phyloP scores from a whole-genome alignment of 164 flowering plant genomes.

The Cinnamomum chago region DNA sequence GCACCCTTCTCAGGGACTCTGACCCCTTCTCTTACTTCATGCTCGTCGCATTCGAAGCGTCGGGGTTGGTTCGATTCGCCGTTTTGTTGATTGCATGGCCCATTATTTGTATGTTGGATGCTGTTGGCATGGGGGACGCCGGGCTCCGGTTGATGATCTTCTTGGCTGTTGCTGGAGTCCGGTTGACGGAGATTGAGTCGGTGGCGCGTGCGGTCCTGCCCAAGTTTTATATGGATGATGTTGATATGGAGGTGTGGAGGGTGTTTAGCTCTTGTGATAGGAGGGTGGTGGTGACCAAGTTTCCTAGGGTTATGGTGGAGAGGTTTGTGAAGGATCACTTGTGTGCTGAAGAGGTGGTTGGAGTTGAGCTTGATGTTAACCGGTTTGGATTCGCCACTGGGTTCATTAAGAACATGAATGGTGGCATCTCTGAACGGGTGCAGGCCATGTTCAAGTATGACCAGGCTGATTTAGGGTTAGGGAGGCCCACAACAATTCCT shows the following conservation, averaged over 20 bases:
- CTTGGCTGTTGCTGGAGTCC: slow-evolving; percentile 58
- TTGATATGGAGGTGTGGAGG: slow-evolving; percentile 73
- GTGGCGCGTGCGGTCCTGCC: slow-evolving; percentile 93
- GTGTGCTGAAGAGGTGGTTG: slow-evolving; percentile 66
- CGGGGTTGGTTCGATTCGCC: slow-evolving; percentile 70
- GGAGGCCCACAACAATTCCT: slow-evolving; percentile 21
- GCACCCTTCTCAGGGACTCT: slow-evolving; percentile 50
- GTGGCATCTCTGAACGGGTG: slow-evolving; percentile 24
- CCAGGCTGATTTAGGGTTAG: slow-evolving; percentile 48
- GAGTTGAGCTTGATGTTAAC: slow-evolving; percentile 56
- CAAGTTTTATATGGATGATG: slow-evolving; percentile 85
- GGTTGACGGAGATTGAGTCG: slow-evolving; percentile 56
- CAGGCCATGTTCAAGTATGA: slow-evolving; percentile 34
- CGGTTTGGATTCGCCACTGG: slow-evolving; percentile 87
- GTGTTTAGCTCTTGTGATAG: slow-evolving; percentile 49
- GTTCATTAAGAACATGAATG: slow-evolving; percentile 30
- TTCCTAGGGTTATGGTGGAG: slow-evolving; percentile 80
- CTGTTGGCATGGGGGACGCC: slow-evolving; percentile 33
- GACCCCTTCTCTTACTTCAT: slow-evolving; percentile 88
- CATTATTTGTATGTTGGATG: slow-evolving; percentile 39
- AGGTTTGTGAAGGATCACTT: slow-evolving; percentile 81
- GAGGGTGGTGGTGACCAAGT: slow-evolving; percentile 67
- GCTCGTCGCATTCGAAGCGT: slow-evolving; percentile 89
- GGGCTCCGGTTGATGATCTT: slow-evolving; percentile 64
- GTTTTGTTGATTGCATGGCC: slow-evolving; percentile 71